A percentile compares a stretch with the other conserved stretches of the same genome.
Evolutionary conservation across 495 filamentous ascomycete species (phyloP).

Genomic region (Penicillium canariense): DNA sequence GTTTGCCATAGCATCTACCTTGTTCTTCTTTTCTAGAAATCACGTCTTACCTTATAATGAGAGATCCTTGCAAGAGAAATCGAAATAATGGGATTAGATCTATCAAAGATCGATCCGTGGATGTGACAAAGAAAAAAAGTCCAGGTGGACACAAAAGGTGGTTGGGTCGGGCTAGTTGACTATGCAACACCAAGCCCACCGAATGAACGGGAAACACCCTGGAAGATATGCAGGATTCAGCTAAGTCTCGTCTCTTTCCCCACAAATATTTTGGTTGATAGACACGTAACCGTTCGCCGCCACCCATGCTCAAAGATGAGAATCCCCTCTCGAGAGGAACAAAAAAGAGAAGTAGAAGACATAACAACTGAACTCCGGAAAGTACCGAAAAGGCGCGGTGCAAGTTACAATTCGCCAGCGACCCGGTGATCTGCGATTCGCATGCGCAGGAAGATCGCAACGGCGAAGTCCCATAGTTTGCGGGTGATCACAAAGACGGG

Average conservation of each 20-base stretch:
- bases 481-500: slow-evolving; percentile 57
- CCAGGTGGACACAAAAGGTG: background rate
- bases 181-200: slow-evolving; percentile 4
- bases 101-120: slow-evolving; percentile 21
- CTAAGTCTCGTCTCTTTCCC: background rate
- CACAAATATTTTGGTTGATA: background rate
- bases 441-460: slow-evolving; percentile 43
- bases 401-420: slow-evolving; percentile 24
- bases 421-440: slow-evolving; percentile 34
- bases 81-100: slow-evolving; percentile 14
- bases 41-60: background rate
- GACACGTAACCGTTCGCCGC: background rate
- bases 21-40: too few relatives aligned
- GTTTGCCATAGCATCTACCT: background rate
- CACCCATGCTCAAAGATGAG: background rate
- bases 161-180: background rate
- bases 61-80: background rate
- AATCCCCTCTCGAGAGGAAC: background rate
- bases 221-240: slow-evolving; percentile 8
- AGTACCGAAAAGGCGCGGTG: background rate
- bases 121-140: slow-evolving; percentile 2
- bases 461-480: slow-evolving; percentile 44
- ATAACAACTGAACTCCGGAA: background rate
- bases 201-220: background rate
- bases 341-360: background rate